phyloP scores from a whole-genome alignment of 208 protist genomes.

The Leishmania tropica region DNA sequence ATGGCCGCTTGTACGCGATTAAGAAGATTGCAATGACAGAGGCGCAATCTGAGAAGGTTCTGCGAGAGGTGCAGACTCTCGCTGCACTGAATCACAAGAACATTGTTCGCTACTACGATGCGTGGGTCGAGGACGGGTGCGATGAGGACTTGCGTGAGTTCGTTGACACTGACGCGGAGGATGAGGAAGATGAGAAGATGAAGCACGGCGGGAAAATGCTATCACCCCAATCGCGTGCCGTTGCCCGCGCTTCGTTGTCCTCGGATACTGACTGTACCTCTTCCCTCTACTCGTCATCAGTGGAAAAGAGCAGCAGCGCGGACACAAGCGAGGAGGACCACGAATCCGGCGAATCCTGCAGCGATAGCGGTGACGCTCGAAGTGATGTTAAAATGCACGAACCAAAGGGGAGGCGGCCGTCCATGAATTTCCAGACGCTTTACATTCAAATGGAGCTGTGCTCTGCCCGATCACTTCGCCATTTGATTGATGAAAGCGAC shows the following conservation, averaged over 20 bases:
- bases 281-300: slow-evolving; percentile 14
- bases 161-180: slow-evolving; percentile 37
- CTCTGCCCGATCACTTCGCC: slow-evolving; percentile 63
- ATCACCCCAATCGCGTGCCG: neutral
- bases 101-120: slow-evolving; percentile 91
- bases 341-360: slow-evolving; percentile 1
- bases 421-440: slow-evolving; percentile 54
- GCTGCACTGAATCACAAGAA: slow-evolving; percentile 80
- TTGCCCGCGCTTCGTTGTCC: neutral
- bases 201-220: neutral
- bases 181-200: slow-evolving; percentile 38
- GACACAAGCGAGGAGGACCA: slow-evolving; percentile 10
- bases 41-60: slow-evolving; percentile 55
- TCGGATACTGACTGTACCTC: slow-evolving; percentile 16
- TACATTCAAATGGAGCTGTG: slow-evolving; percentile 93
- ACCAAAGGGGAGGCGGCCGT: neutral
- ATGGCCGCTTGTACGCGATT: slow-evolving; percentile 80
- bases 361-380: neutral
- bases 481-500: slow-evolving; percentile 77
- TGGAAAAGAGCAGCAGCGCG: neutral
- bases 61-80: slow-evolving; percentile 84
- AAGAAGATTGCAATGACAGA: slow-evolving; percentile 85
- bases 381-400: neutral
- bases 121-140: slow-evolving; percentile 87
- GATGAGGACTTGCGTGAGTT: slow-evolving; percentile 73